Evolutionary conservation across 371 early-diverging fungal species (phyloP), one percentile per base, ranked within the genome.

Genomic region (Umbelopsis sp.): DNA sequence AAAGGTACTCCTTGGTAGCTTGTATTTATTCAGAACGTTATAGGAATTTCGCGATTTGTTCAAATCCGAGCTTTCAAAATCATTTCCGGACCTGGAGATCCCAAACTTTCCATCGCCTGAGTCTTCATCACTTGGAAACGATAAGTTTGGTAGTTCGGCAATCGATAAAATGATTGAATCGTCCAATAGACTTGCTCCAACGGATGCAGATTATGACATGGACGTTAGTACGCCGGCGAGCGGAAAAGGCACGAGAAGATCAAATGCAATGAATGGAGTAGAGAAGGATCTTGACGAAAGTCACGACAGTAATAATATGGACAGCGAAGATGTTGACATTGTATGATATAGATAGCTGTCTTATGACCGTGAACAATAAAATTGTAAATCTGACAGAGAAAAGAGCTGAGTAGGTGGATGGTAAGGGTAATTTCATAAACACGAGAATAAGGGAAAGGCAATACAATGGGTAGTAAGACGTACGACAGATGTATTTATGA

Each of bases 41-140:
- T 63, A 81, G 84, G 79, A 79, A 65, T 83, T 83, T 65, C 70
- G 75, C 38, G 63, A 70, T 3, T 53, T 81, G 11, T 67, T 83
- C 8, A 66, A 80, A 20, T 73, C 72, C 12, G 84, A 83, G 63
- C 78, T 83, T 44, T 53, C 75, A n/a, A 76, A 81, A 65, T 80
- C 80, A 2, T 83, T 81, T 62, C 84, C 84, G 22, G 81, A 83
- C 32, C 71, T 83, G 32, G 57, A 57, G 37, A 8, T 57, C 14
- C 57, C 57, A 18, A 14, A 12, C 29, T 57, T 57, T 48, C 18
- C 48, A 48, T 20, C 48, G 8, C 41, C 41, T 41, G 7, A 7
- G 7, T 16, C 48, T 7, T 20, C 48, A 48, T 10, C 48, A 48
- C 48, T 16, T 20, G n/a, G 20, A 3, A 57, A 57, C 57, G 35